Evolutionary conservation across 2,329 filamentous ascomycete species (phyloP).

Genomic region (Tothia fuscella): DNA sequence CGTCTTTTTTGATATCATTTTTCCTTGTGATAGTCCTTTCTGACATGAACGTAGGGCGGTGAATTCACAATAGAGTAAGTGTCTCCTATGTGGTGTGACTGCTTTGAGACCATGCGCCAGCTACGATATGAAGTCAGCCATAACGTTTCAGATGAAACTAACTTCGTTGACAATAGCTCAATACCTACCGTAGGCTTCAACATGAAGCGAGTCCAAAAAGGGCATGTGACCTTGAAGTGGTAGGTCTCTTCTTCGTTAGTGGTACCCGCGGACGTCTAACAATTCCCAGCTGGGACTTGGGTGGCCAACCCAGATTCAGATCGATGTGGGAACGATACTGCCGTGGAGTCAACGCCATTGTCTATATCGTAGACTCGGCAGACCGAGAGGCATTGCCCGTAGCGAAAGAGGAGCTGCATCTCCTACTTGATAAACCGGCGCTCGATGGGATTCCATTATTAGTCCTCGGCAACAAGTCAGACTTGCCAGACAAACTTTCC

Average conservation of each 20-base stretch:
- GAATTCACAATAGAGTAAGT: slow-evolving; percentile 98
- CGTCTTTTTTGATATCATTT: slow-evolving; percentile 11
- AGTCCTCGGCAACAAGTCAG: slow-evolving; percentile 94
- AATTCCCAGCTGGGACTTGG: slow-evolving; percentile 73
- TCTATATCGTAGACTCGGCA: slow-evolving; percentile 97
- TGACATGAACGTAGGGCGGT: slow-evolving; percentile 54
- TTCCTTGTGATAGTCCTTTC: slow-evolving; percentile 12
- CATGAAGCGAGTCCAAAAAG: slow-evolving; percentile 95
- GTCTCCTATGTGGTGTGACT: background rate
- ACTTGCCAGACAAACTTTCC: slow-evolving; percentile 77
- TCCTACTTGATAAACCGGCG: slow-evolving; percentile 71
- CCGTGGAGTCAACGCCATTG: slow-evolving; percentile 91
- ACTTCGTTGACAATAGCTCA: slow-evolving; percentile 47
- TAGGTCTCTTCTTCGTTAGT: slow-evolving; percentile 29
- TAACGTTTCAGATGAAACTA: background rate
- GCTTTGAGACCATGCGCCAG: slow-evolving; percentile 5
- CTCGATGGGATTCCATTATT: slow-evolving; percentile 84
- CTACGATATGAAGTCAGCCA: too few relatives aligned
- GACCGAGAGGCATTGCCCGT: slow-evolving; percentile 69
- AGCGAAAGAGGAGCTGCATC: slow-evolving; percentile 85
- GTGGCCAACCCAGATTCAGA: slow-evolving; percentile 90
- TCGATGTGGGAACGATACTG: slow-evolving; percentile 99
- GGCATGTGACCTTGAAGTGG: slow-evolving; percentile 97
- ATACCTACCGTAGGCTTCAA: slow-evolving; percentile 99
- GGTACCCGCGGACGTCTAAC: too few relatives aligned